Evolutionary conservation across 805 yeast genomes (phyloP).

Genomic region (Saccharomycopsis fermentans): DNA sequence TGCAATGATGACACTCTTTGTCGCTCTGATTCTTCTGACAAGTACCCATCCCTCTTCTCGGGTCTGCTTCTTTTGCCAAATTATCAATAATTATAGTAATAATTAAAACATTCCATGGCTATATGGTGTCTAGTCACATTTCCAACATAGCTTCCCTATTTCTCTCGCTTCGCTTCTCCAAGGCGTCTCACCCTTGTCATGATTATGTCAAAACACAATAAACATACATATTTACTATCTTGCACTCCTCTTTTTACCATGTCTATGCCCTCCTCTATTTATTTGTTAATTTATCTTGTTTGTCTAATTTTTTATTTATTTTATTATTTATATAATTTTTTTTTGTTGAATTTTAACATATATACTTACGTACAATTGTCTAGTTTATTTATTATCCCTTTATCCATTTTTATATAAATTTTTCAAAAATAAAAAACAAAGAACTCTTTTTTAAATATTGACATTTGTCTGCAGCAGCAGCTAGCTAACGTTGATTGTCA

Average conservation of each 20-base stretch:
- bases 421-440: neutral
- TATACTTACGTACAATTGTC: constrained; percentile 1
- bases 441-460: neutral
- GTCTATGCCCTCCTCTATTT: neutral
- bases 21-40: too few species aligned
- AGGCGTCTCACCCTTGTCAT: neutral
- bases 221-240: neutral
- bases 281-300: neutral
- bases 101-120: neutral
- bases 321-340: neutral
- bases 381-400: neutral
- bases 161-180: neutral
- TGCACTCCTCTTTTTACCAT: neutral
- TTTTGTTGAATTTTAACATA: neutral
- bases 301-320: neutral
- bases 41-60: too few species aligned
- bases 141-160: neutral
- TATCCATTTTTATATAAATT: neutral
- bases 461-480: too few species aligned
- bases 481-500: too few species aligned
- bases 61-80: too few species aligned
- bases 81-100: too few species aligned
- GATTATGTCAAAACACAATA: neutral
- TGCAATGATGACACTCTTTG: too few species aligned
- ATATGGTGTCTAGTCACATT: neutral